Conservation (phyloP, 2,329 filamentous ascomycete species). For the Cercospora zeae-maydis region DNA sequence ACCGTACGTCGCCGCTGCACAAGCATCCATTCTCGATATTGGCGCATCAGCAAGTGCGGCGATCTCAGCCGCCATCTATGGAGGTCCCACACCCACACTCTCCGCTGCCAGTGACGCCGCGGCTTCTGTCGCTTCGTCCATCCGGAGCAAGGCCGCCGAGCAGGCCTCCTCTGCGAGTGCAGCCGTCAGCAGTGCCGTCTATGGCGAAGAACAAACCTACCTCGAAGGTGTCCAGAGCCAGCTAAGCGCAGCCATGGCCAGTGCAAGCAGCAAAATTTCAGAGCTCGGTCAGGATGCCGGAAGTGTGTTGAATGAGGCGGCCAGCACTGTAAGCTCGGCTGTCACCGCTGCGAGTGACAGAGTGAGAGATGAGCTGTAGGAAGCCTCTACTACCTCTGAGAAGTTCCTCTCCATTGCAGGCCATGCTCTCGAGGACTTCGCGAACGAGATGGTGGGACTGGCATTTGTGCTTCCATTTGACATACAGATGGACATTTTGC, state of each 20-base stretch:
- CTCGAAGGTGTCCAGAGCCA: slow-evolving; percentile 45
- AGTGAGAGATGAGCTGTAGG: not conserved
- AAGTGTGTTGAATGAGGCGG: slow-evolving; percentile 31
- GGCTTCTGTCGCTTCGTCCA: slow-evolving; percentile 44
- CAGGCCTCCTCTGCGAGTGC: slow-evolving; percentile 46
- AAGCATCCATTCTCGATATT: slow-evolving; percentile 52
- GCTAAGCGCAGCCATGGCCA: slow-evolving; percentile 43
- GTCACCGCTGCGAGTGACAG: not conserved
- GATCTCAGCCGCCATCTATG: slow-evolving; percentile 57
- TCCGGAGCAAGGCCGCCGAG: slow-evolving; percentile 46
- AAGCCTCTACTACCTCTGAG: not conserved
- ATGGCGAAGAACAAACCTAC: slow-evolving; percentile 52
- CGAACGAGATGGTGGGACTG: not conserved
- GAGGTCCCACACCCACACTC: slow-evolving; percentile 49
- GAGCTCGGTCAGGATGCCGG: slow-evolving; percentile 38
- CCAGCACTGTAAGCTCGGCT: slow-evolving; percentile 21
- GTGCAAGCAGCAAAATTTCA: slow-evolving; percentile 43
- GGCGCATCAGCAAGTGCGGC: slow-evolving; percentile 54
- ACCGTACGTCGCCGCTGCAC: slow-evolving; percentile 53
- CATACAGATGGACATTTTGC: not conserved
- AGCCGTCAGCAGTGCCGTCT: slow-evolving; percentile 45
- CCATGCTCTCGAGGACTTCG: not conserved
- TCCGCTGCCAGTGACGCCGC: slow-evolving; percentile 46
- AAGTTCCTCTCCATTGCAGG: not conserved
- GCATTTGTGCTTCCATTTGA: not conserved